Conservation (phyloP, 306 rosid species). For the Cercis canadensis region DNA sequence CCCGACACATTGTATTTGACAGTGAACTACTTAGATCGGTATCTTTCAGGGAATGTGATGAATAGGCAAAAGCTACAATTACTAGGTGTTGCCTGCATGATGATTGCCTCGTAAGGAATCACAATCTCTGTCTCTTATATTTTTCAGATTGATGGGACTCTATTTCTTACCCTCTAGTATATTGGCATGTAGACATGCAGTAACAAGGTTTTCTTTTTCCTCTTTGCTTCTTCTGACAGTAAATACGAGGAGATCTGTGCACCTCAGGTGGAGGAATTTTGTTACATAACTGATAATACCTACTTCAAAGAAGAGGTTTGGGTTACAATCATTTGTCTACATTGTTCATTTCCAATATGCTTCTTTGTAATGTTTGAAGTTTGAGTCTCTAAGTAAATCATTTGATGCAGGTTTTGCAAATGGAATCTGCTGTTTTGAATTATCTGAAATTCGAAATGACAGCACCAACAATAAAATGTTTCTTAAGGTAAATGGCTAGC, state of each 20-base stretch:
- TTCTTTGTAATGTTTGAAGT: slow-evolving; percentile 3
- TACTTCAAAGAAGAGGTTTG: slow-evolving; percentile 64
- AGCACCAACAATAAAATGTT: slow-evolving; percentile 63
- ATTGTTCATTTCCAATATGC: neutral
- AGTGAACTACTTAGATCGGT: slow-evolving; percentile 66
- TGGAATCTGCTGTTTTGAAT: slow-evolving; percentile 70
- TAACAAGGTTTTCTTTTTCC: slow-evolving; percentile 25
- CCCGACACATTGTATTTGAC: slow-evolving; percentile 71
- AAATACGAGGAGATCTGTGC: slow-evolving; percentile 77
- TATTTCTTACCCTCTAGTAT: neutral
- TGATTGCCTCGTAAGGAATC: slow-evolving; percentile 73
- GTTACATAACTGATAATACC: slow-evolving; percentile 71
- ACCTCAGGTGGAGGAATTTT: slow-evolving; percentile 76
- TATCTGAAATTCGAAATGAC: slow-evolving; percentile 75
- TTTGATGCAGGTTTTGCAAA: slow-evolving; percentile 59
- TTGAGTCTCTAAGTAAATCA: neutral
- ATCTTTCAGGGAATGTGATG: slow-evolving; percentile 66
- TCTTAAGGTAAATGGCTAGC: slow-evolving; percentile 45
- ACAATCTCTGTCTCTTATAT: neutral
- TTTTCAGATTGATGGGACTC: neutral
- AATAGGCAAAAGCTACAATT: slow-evolving; percentile 61
- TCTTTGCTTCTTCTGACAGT: slow-evolving; percentile 31
- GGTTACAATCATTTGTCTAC: slow-evolving; percentile 6
- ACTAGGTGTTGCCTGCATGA: slow-evolving; percentile 77
- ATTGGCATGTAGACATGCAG: neutral